phyloP scores from a whole-genome alignment of 2,329 filamentous ascomycete species.

The Aspergillus aculeatus region DNA sequence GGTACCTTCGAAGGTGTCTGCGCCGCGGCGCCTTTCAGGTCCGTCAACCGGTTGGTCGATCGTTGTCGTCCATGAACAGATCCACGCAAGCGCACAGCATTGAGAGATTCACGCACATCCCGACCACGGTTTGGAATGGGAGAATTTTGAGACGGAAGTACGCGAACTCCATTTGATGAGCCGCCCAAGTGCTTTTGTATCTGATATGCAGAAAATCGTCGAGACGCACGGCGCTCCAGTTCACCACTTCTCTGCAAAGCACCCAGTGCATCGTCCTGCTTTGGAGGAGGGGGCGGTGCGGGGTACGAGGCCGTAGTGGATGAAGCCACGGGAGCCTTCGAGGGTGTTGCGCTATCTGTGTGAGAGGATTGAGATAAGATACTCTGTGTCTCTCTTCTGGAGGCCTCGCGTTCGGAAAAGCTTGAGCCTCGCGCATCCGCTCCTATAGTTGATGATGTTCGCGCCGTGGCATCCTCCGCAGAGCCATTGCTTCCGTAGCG shows the following conservation, averaged over 20 bases:
- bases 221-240: conserved; percentile 84
- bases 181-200: conserved; percentile 90
- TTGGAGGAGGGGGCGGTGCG: conserved; percentile 74
- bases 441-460: conserved; percentile 29
- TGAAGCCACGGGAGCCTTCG: conserved; percentile 29
- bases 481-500: conserved; percentile 42
- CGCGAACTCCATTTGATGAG: conserved; percentile 76
- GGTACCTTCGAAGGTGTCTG: conserved; percentile 54
- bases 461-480: conserved; percentile 32
- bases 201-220: conserved; percentile 93
- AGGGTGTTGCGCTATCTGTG: conserved; percentile 55
- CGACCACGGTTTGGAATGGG: conserved; percentile 75
- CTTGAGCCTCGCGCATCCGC: conserved; percentile 29
- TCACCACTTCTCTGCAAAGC: conserved; percentile 90
- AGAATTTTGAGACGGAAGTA: conserved; percentile 62
- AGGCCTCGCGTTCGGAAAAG: conserved; percentile 41
- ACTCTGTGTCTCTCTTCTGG: conserved; percentile 40
- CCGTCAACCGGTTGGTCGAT: conserved; percentile 52
- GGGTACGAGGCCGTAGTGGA: conserved; percentile 49
- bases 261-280: conserved; percentile 84
- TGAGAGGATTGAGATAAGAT: conserved; percentile 62
- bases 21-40: conserved; percentile 54
- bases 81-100: conserved; percentile 62
- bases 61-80: conserved; percentile 55
- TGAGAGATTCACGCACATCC: conserved; percentile 75